Evolutionary conservation across 495 filamentous ascomycete genomes (phyloP), one percentile per base, ranked within the genome.

Genomic region (Xylaria palmicola): DNA sequence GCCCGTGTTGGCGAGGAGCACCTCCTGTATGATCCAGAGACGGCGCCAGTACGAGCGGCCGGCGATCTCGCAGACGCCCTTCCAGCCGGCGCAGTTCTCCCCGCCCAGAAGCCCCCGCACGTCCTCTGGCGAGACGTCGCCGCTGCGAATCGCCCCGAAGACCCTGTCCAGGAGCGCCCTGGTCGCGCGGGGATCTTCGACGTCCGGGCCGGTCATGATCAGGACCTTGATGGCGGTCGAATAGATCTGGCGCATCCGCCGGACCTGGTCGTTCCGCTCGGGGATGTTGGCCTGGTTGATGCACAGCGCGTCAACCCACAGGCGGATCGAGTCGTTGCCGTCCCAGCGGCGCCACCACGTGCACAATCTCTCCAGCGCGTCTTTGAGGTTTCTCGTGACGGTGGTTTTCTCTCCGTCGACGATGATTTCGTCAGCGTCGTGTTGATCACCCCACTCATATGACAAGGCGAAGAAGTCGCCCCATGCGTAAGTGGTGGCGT

Each of bases 21-120:
- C 29, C 26, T 62, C 59, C 19, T 62, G 59, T 34, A 62, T 55
- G 7, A 62, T 62, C 59, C 50, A 62, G 2, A 55, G 48, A 2
- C 59, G 59, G 6, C 30, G n/a, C 59, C 50, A 56, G 22, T 62
- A 62, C 13, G 49, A 53, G 13, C 49, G 49, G 8, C 49, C n/a
- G 20, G 30, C 49, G 32, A 53, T 53, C 8, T 53, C 29, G 49
- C 29, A 53, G 27, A 53, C 20, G 20, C 49, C 49, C 29, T 37
- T 22, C 49, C 49, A 53, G 0, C 27, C 49, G 3, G 49, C 19
- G 29, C 26, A 19, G 26, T 52, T 36, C 4, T 12, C n/a, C 32
- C 34, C 49, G 12, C 20, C 20, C 20, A 52, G 6, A 0, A 52
- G 27, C 6, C 1, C 9, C 13, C 13, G 26, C 3, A 13, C 0